phyloP scores from a whole-genome alignment of 139 green algal species.

The Chlorella sp. region DNA sequence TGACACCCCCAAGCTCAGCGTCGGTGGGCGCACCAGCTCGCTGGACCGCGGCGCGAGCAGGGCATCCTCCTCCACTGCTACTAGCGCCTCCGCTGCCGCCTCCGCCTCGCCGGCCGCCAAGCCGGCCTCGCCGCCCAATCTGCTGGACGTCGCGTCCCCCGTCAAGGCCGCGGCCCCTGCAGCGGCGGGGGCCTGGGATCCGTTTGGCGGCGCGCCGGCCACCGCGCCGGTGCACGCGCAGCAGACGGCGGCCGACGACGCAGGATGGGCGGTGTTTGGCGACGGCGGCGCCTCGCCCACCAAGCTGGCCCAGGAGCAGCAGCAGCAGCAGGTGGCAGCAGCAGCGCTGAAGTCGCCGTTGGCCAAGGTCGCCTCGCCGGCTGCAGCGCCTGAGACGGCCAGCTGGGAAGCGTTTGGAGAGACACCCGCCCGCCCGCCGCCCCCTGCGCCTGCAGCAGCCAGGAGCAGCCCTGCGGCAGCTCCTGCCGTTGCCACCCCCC shows the following conservation, averaged over 20 bases:
- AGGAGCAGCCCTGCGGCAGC: no score
- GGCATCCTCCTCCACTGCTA: not conserved
- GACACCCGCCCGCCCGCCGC: not conserved
- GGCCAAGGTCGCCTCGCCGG: no score
- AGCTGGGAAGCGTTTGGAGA: constrained; percentile 17
- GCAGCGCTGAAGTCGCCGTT: no score
- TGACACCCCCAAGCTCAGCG: constrained; percentile 22
- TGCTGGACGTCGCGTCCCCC: constrained; percentile 14
- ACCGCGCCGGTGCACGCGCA: not conserved
- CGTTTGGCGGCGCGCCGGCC: constrained; percentile 13
- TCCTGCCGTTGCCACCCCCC: not conserved
- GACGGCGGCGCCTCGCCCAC: no score
- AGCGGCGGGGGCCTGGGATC: constrained; percentile 6
- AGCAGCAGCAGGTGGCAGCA: not conserved
- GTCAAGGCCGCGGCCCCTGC: constrained; percentile 16
- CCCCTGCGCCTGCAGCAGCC: not conserved
- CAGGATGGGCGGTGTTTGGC: constrained; percentile 24
- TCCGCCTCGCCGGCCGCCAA: no score
- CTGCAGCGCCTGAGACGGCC: no score
- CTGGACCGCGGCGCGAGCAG: not conserved
- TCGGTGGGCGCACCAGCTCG: constrained; percentile 8
- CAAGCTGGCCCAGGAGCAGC: not conserved
- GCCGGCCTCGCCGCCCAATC: not conserved
- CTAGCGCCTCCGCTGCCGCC: not conserved
- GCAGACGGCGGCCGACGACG: not conserved